Percentiles rank a stretch among this genome's conserved stretches.
phyloP scores from a whole-genome alignment of 1,284 basidiomycete genomes.

The Gastroboletus turbinatus region DNA sequence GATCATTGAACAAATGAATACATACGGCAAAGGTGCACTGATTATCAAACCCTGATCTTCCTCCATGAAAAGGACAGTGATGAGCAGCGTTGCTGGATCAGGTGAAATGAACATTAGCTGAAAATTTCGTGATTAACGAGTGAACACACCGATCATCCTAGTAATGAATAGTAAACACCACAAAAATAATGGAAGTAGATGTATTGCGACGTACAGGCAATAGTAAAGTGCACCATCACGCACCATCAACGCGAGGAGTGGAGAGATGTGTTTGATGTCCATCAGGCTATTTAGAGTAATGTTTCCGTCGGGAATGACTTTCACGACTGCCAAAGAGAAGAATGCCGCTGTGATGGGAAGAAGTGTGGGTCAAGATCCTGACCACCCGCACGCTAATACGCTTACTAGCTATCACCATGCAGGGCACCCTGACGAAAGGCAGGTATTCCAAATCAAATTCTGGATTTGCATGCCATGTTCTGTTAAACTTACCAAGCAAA shows the following conservation, averaged over 20 bases:
- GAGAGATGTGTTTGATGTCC: not conserved
- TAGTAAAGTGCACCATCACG: constrained; percentile 9
- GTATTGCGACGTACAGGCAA: not conserved
- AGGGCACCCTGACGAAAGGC: not conserved
- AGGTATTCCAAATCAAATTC: not conserved
- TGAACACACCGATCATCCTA: not conserved
- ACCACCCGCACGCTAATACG: too few species aligned
- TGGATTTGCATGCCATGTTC: too few species aligned
- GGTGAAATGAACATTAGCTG: not conserved
- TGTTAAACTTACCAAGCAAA: not conserved
- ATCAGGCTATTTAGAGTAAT: not conserved
- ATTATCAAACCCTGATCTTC: not conserved
- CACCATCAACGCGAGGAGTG: constrained; percentile 3
- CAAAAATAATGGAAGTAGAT: not conserved
- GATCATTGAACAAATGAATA: not conserved
- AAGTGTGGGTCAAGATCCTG: not conserved
- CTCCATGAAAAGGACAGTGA: not conserved
- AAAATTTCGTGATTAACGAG: not conserved
- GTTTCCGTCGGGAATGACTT: not conserved
- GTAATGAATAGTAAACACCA: not conserved
- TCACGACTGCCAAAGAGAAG: constrained; percentile 3
- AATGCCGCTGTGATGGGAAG: not conserved
- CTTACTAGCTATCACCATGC: constrained; percentile 5
- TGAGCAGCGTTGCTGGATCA: not conserved
- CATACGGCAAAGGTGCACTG: not conserved